Evolutionary conservation across 2,329 filamentous ascomycete species (phyloP), one percentile per base, ranked within the genome.

Genomic region (Trichophyton simii): DNA sequence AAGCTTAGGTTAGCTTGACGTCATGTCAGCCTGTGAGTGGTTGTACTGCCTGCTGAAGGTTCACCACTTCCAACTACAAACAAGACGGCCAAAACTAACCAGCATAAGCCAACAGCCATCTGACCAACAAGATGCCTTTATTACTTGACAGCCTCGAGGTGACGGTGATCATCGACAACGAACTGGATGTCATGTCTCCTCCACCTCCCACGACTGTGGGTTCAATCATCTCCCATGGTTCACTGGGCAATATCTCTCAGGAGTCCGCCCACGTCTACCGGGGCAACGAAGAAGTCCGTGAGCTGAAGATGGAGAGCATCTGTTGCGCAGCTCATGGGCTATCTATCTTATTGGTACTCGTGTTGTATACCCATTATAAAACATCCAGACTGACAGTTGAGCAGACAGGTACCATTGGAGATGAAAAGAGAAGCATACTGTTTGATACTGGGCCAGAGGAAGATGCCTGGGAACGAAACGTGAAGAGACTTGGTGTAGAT

Each of bases 371-470:
- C 13, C 18, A 3, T 28, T 22, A 50, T 31, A 61, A 34, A 46
- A 48, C 18, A 48, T 34, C 63, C 8, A 3, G 3, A 6, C 50
- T 55, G 50, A 55, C 50, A 15, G 3, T 20, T 20, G 50, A 8
- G 25, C 31, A 79, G 78, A 82, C 79, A 0, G 79, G 75, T 2
- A 77, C 72, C 0, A 78, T 75, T 63, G 77, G 73, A 2, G 72
- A 72, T 2, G 67, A 69, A 22, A 76, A 74, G 3, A 79, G 78
- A 60, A 76, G 76, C 0, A 67, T 83, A 3, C 73, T 83, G 1
- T 83, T 83, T 61, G 80, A 83, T 65, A 73, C 77, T 0, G 81
- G 80, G 0, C 81, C 81, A 0, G 80, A 82, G 66, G 80, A 77
- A 50, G 74, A 76, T 6, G 70, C 75, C 2, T 83, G 79, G 76